Evolutionary conservation across 257 asterid genomes (phyloP), one percentile per base, ranked within the genome.

Genomic region (Plantago elongata): DNA sequence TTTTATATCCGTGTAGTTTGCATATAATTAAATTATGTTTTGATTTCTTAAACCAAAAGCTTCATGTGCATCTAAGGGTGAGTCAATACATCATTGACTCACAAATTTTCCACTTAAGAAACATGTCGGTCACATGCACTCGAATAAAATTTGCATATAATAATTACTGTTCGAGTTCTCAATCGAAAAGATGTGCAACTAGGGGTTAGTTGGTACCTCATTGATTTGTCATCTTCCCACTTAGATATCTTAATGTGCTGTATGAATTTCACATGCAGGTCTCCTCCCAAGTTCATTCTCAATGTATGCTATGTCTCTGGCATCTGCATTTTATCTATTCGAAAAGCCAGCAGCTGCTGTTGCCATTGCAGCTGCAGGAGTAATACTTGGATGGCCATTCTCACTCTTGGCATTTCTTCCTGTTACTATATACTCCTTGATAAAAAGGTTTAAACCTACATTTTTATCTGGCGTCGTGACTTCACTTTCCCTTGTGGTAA

Each of bases 361-460:
- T 74, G 83, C 87, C 43, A 48, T 75, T 73, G 96, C 99, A 12
- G 99, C 94, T 11, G 62, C 78, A 76, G 99, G 99, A 60, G 96
- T 93, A 62, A 79, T 89, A 74, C 86, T 93, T 57, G 97, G 99
- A 51, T 93, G 99, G 99, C 97, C 99, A 57, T 93, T 93, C 84
- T 79, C 99, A 17, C 54, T 89, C 81, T 81, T 93, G 76, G 95
- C 97, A 40, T 85, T 93, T 79, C 92, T 89, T 67, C 99, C 99
- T 7, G 77, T 93, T 62, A 87, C 99, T 61, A 57, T 87, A 59
- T 87, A 82, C 84, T 77, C 94, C 63, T 71, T 93, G 71, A 17
- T 72, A 57, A 85, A 77, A 78, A 78, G 80, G 60, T 87, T 83
- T 73, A 87, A 81, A 61, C 79, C 57, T 67, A 84, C 80, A 57